These are phyloP conservation scores for Baorangia bicolor DNA, from an alignment of 768 basidiomycete genomes.

Conservation along the genomic window DNA sequence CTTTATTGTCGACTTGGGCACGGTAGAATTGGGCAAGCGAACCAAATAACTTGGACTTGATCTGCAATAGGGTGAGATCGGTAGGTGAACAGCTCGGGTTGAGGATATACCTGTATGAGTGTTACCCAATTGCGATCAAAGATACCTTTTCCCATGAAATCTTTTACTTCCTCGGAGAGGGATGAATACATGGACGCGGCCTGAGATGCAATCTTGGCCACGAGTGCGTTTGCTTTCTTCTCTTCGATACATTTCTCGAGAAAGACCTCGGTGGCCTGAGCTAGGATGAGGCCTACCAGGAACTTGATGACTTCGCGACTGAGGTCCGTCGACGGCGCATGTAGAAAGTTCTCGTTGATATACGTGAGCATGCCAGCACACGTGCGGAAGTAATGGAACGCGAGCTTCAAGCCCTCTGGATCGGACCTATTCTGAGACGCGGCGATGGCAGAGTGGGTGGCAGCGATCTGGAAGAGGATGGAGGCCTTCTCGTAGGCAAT, in stretches of 20 bases:
- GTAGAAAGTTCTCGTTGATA: constrained; percentile 99
- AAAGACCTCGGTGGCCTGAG: constrained; percentile 95
- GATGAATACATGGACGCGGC: constrained; percentile 77
- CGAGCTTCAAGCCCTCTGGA: constrained; percentile 88
- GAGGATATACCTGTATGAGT: constrained; percentile 63
- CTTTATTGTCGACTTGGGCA: constrained; percentile 69
- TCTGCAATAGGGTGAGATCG: constrained; percentile 41
- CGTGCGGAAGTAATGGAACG: constrained; percentile 88
- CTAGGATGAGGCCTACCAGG: constrained; percentile 80
- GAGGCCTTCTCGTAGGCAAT: constrained; percentile 99
- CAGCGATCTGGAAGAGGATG: constrained; percentile 93
- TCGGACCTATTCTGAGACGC: constrained; percentile 80
- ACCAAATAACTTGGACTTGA: constrained; percentile 88
- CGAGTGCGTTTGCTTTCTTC: constrained; percentile 78
- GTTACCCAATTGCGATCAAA: constrained; percentile 95
- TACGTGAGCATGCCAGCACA: constrained; percentile 97
- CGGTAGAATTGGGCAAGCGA: constrained; percentile 89
- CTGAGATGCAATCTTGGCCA: constrained; percentile 83
- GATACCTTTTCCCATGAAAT: constrained; percentile 94
- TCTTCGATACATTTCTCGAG: constrained; percentile 93
- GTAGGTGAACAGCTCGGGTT: not conserved
- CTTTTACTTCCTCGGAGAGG: constrained; percentile 90
- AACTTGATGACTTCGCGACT: constrained; percentile 94
- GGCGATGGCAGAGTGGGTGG: constrained; percentile 91
- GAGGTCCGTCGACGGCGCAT: constrained; percentile 94